A percentile compares a stretch with the other conserved stretches of the same genome.
phyloP scores from a whole-genome alignment of 1,139 yeast genomes.

The Yarrowia galli region DNA sequence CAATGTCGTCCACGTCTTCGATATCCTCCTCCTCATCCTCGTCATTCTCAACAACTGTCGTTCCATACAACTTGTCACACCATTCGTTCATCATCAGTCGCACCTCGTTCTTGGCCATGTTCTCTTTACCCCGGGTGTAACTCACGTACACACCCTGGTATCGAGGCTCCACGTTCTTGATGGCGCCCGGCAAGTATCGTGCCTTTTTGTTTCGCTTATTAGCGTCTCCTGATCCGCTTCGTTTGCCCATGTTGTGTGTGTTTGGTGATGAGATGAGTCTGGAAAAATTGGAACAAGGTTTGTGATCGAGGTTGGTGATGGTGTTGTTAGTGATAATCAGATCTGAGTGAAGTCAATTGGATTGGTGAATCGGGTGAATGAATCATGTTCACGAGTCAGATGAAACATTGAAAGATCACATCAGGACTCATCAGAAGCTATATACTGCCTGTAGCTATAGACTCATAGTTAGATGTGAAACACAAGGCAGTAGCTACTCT shows the following conservation, averaged over 20 bases:
- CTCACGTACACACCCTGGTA: constrained; percentile 88
- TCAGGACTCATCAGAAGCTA: too few species aligned
- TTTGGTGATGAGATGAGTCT: not conserved
- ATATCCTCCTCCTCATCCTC: constrained; percentile 51
- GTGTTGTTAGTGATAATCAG: too few species aligned
- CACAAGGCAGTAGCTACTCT: too few species aligned
- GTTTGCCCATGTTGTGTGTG: constrained; percentile 38
- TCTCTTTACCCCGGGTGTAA: constrained; percentile 79
- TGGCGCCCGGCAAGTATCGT: constrained; percentile 41
- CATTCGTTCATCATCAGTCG: constrained; percentile 63
- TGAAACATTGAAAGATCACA: too few species aligned
- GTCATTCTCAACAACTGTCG: constrained; percentile 49
- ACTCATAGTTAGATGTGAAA: too few species aligned
- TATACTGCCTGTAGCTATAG: too few species aligned
- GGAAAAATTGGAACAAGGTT: constrained; percentile 7
- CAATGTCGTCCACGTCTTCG: constrained; percentile 62
- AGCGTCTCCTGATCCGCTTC: constrained; percentile 40
- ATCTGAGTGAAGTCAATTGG: too few species aligned
- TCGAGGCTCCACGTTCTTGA: constrained; percentile 66
- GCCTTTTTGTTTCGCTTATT: constrained; percentile 41
- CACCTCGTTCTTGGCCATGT: constrained; percentile 76
- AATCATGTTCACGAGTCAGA: too few species aligned
- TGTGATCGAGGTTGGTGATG: not conserved
- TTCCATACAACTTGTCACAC: constrained; percentile 51
- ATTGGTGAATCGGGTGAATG: too few species aligned